A percentile compares a stretch with the other conserved stretches of the same genome.
These are phyloP conservation scores for Boletus edulis DNA, from an alignment of 768 basidiomycete genomes.

Conservation along the genomic window DNA sequence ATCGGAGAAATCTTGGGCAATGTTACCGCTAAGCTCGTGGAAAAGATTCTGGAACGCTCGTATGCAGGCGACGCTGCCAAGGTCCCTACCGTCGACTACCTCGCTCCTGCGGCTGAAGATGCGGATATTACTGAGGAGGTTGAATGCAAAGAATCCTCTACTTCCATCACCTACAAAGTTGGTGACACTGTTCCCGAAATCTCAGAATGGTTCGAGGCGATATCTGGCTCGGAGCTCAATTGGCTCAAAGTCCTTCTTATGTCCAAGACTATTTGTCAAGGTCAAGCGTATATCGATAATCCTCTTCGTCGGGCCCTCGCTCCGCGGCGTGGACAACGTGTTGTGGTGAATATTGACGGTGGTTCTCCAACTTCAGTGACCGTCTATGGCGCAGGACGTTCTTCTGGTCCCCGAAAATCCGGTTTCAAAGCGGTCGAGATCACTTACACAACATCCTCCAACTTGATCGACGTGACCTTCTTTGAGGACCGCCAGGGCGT, in stretches of 20 bases:
- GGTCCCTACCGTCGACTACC: conserved; percentile 84
- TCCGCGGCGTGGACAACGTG: conserved; percentile 77
- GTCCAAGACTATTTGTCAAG: conserved; percentile 84
- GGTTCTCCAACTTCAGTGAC: conserved; percentile 55
- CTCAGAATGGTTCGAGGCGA: conserved; percentile 75
- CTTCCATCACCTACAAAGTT: conserved; percentile 49
- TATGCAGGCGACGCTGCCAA: conserved; percentile 74
- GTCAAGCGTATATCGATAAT: conserved; percentile 81
- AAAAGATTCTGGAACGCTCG: conserved; percentile 72
- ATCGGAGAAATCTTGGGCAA: conserved; percentile 90
- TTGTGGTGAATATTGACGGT: conserved; percentile 55
- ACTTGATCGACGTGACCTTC: conserved; percentile 67
- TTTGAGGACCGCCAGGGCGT: conserved; percentile 79
- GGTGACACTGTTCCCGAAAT: conserved; percentile 55
- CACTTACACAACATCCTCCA: conserved; percentile 48
- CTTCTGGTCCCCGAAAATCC: conserved; percentile 66
- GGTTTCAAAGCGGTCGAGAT: conserved; percentile 85
- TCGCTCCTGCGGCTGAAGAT: conserved; percentile 52
- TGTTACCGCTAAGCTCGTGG: conserved; percentile 74
- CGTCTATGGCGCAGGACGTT: conserved; percentile 78
- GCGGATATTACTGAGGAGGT: conserved; percentile 41
- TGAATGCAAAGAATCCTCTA: conserved; percentile 39
- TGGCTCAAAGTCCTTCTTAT: conserved; percentile 88
- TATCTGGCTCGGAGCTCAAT: conserved; percentile 77
- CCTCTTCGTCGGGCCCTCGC: conserved; percentile 83